Conservation (phyloP, 805 yeast genomes). For the Hanseniaspora vineae region DNA sequence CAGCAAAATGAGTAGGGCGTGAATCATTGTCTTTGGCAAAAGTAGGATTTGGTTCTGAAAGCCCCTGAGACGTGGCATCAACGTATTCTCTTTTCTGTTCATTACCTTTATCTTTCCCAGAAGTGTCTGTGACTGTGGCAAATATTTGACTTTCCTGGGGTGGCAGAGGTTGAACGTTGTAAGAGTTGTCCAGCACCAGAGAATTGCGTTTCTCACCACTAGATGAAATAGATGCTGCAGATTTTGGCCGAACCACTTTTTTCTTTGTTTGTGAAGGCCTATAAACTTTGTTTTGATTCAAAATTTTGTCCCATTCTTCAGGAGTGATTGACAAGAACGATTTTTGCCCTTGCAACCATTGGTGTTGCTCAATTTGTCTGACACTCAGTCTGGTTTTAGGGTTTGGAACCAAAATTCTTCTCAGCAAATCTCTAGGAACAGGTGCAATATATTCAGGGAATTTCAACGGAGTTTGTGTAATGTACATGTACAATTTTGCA, state of each 20-base stretch:
- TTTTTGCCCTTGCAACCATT: conserved; percentile 80
- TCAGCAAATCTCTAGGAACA: conserved; percentile 76
- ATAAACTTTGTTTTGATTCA: conserved; percentile 22
- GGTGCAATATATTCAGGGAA: conserved; percentile 92
- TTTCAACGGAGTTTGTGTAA: conserved; percentile 80
- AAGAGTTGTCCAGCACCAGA: conserved; percentile 20
- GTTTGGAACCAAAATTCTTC: conserved; percentile 75
- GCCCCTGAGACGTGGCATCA: too few relatives aligned
- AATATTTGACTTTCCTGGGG: conserved; percentile 59
- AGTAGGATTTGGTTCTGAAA: too few relatives aligned
- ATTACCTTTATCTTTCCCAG: neutral
- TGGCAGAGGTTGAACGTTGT: conserved; percentile 41
- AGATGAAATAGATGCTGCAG: conserved; percentile 29
- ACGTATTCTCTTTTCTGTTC: conserved; percentile 2
- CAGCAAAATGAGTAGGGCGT: too few relatives aligned
- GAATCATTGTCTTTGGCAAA: too few relatives aligned
- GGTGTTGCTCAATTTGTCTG: conserved; percentile 61
- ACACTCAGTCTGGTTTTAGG: conserved; percentile 65
- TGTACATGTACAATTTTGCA: conserved; percentile 79
- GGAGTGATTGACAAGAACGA: conserved; percentile 76
- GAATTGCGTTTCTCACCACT: conserved; percentile 29
- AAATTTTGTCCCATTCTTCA: conserved; percentile 68
- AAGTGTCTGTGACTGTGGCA: conserved; percentile 30
- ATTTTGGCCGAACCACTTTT: conserved; percentile 16
- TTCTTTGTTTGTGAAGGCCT: conserved; percentile 12